Evolutionary conservation across 306 rosid species (phyloP).

Genomic region (Vicia sativa): DNA sequence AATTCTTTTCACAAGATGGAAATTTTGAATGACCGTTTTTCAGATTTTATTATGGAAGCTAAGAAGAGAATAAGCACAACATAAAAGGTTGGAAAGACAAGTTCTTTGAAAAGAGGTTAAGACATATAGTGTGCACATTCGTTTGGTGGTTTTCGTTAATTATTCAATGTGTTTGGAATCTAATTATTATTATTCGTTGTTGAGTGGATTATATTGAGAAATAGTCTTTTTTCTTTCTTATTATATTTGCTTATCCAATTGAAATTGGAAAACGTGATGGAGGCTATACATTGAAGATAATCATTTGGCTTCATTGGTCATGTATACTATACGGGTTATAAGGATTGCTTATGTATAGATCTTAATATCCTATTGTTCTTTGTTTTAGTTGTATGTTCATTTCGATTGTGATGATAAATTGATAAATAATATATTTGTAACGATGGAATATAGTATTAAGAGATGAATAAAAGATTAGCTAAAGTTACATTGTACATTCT

Average conservation of each 20-base stretch:
- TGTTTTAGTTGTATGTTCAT: no score
- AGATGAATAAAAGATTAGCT: no score
- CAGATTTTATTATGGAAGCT: constrained; percentile 48
- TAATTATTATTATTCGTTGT: constrained; percentile 6
- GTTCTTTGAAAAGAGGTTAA: constrained; percentile 46
- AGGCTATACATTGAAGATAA: not conserved
- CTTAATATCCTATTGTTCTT: no score
- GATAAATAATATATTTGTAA: no score
- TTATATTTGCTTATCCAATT: not conserved
- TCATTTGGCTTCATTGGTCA: not conserved
- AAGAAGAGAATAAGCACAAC: constrained; percentile 46
- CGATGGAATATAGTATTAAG: no score
- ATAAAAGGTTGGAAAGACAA: constrained; percentile 40
- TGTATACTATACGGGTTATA: not conserved
- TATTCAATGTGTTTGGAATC: constrained; percentile 1
- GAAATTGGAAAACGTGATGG: constrained; percentile 4
- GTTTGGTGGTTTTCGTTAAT: constrained; percentile 21
- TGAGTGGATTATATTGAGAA: constrained; percentile 23
- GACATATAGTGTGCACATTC: not conserved
- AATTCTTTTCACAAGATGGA: constrained; percentile 27
- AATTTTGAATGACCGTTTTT: constrained; percentile 44
- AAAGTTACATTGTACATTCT: no score
- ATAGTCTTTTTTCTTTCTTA: constrained; percentile 17
- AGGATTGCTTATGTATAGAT: not conserved
- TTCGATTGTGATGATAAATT: no score